Percentiles rank a stretch among this genome's conserved stretches.
These are phyloP conservation scores for Hanseniaspora valbyensis DNA, from an alignment of 805 yeast genomes.

Conservation along the genomic window DNA sequence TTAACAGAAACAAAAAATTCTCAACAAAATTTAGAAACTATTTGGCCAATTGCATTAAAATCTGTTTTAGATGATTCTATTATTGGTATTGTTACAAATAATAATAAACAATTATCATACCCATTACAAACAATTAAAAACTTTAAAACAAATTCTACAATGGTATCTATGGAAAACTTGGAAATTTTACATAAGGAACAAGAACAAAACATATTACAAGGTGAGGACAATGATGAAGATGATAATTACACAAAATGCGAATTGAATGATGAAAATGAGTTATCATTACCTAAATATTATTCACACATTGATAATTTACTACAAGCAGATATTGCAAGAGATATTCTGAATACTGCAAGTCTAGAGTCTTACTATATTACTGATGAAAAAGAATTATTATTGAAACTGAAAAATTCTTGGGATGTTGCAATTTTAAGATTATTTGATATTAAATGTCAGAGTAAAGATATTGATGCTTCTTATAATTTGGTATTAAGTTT, in stretches of 20 bases:
- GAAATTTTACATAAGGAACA: neutral
- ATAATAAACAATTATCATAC: neutral
- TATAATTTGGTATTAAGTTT: constrained; percentile 57
- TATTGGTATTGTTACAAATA: neutral
- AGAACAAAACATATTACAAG: neutral
- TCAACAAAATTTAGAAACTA: neutral
- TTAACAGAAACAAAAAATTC: neutral
- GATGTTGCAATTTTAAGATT: constrained; percentile 72
- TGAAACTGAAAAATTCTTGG: constrained; percentile 43
- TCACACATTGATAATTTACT: constrained; percentile 3
- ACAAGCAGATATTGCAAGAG: neutral
- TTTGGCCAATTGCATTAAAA: constrained; percentile 1
- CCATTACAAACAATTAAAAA: neutral
- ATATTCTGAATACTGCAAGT: neutral
- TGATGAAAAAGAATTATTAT: constrained; percentile 43
- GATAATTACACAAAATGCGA: constrained; percentile 7
- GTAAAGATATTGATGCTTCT: constrained; percentile 54
- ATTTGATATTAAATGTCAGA: constrained; percentile 63
- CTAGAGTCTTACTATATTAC: neutral
- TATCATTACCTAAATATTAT: constrained; percentile 4
- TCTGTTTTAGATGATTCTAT: constrained; percentile 4
- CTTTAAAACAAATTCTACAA: neutral
- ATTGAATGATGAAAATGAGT: neutral
- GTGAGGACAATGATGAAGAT: neutral
- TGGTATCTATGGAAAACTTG: neutral